Evolutionary conservation across 805 yeast species (phyloP).

Genomic region (Blastobotrys mokoenaii): DNA sequence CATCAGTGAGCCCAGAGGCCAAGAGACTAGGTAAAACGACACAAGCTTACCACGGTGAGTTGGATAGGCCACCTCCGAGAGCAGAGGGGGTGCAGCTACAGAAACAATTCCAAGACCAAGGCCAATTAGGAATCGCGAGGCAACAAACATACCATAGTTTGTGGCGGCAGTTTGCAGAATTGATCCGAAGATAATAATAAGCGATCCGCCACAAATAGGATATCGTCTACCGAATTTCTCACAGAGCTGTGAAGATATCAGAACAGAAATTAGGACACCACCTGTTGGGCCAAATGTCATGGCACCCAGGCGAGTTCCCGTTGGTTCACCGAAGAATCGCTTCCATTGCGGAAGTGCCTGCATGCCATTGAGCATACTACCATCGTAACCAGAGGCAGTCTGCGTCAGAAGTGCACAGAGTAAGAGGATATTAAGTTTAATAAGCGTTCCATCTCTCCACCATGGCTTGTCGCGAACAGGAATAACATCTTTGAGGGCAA

Average conservation of each 20-base stretch:
- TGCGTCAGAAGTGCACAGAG: constrained; percentile 9
- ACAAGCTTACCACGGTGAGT: constrained; percentile 53
- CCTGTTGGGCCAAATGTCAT: constrained; percentile 19
- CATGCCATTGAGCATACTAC: constrained; percentile 13
- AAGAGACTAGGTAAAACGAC: constrained; percentile 60
- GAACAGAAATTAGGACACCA: constrained; percentile 66
- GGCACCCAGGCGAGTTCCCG: constrained; percentile 10
- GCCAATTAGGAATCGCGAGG: constrained; percentile 67
- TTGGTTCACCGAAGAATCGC: constrained; percentile 8
- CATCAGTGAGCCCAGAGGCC: constrained; percentile 61
- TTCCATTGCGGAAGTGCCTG: constrained; percentile 19
- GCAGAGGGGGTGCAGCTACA: constrained; percentile 71
- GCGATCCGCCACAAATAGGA: constrained; percentile 46
- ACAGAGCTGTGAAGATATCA: constrained; percentile 50
- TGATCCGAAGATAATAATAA: constrained; percentile 51
- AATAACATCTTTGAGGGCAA: constrained; percentile 6
- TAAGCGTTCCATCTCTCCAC: constrained; percentile 8
- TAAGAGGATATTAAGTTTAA: constrained; percentile 11
- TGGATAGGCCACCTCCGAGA: constrained; percentile 62
- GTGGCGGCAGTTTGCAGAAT: constrained; percentile 34
- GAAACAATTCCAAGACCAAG: constrained; percentile 68
- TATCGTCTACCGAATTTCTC: constrained; percentile 58
- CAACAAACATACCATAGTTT: constrained; percentile 53
- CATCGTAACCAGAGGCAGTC: constrained; percentile 14
- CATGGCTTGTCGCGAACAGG: constrained; percentile 4